Percentiles rank a stretch among this genome's conserved stretches.
Conservation (phyloP, 2,329 filamentous ascomycete genomes). For the Exophiala phaeomuriformis region DNA sequence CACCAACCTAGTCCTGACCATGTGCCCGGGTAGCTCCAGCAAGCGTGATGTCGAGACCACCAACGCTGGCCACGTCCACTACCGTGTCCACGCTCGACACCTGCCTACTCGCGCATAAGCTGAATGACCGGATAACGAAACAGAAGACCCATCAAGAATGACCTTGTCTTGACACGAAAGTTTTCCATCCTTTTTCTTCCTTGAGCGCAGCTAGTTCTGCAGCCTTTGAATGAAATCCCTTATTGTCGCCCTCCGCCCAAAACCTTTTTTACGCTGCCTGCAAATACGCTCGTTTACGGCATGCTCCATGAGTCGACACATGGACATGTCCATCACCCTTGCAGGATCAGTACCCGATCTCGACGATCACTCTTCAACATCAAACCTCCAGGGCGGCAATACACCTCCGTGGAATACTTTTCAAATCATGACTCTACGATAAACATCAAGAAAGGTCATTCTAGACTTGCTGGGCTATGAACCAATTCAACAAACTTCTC, state of each 20-base stretch:
- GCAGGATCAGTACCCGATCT: slow-evolving; percentile 23
- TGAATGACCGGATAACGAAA: neutral
- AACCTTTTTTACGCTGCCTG: slow-evolving; percentile 14
- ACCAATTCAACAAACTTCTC: neutral
- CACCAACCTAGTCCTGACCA: slow-evolving; percentile 21
- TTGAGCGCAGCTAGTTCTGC: slow-evolving; percentile 26
- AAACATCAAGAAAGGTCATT: slow-evolving; percentile 5
- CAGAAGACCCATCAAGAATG: slow-evolving; percentile 4
- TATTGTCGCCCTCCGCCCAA: neutral
- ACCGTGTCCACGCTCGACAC: slow-evolving; percentile 25
- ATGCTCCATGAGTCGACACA: slow-evolving; percentile 25
- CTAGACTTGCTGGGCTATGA: neutral
- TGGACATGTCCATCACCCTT: slow-evolving; percentile 20
- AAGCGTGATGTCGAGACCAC: slow-evolving; percentile 19
- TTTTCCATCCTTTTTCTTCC: slow-evolving; percentile 11
- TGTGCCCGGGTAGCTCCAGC: slow-evolving; percentile 24
- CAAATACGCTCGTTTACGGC: slow-evolving; percentile 21
- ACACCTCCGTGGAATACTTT: slow-evolving; percentile 15
- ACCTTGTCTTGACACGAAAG: neutral
- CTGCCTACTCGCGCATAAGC: slow-evolving; percentile 16
- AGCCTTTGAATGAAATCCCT: slow-evolving; percentile 6
- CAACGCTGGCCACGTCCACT: slow-evolving; percentile 12
- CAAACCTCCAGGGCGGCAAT: slow-evolving; percentile 8
- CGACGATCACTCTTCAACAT: slow-evolving; percentile 18
- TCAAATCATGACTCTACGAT: no score